These are phyloP conservation scores for Cyberlindnera bimundalis DNA, from an alignment of 805 yeast genomes.

Conservation along the genomic window DNA sequence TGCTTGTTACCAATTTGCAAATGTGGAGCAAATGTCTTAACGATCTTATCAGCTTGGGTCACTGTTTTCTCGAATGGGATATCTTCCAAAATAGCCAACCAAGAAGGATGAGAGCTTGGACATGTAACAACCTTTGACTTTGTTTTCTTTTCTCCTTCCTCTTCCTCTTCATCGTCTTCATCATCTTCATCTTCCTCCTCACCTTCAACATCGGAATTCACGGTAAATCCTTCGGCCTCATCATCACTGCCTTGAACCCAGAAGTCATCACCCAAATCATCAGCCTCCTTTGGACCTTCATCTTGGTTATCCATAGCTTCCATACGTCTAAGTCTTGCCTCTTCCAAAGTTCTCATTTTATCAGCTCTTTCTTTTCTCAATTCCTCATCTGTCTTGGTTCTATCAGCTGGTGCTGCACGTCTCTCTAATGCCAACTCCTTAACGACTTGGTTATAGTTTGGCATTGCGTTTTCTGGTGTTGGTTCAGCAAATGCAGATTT, in stretches of 20 bases:
- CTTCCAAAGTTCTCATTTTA: slow-evolving; percentile 59
- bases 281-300: slow-evolving; percentile 49
- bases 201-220: slow-evolving; percentile 30
- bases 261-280: slow-evolving; percentile 64
- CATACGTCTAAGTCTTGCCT: slow-evolving; percentile 71
- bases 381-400: slow-evolving; percentile 79
- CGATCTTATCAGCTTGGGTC: slow-evolving; percentile 48
- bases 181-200: slow-evolving; percentile 13
- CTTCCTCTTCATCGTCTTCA: slow-evolving; percentile 32
- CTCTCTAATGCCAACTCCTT: slow-evolving; percentile 65
- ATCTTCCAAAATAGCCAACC: slow-evolving; percentile 33
- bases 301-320: slow-evolving; percentile 53
- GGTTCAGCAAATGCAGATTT: slow-evolving; percentile 14
- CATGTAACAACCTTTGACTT: slow-evolving; percentile 32
- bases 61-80: slow-evolving; percentile 41
- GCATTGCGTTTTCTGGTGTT: slow-evolving; percentile 37
- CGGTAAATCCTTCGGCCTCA: slow-evolving; percentile 42
- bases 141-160: slow-evolving; percentile 19
- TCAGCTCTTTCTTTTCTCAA: slow-evolving; percentile 55
- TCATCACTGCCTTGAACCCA: slow-evolving; percentile 58
- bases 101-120: slow-evolving; percentile 46
- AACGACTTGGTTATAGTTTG: slow-evolving; percentile 63
- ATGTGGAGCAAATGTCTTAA: slow-evolving; percentile 67
- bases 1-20: slow-evolving; percentile 80
- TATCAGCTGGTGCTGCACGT: slow-evolving; percentile 76